A percentile compares a stretch with the other conserved stretches of the same genome.
Conservation (phyloP, 1,284 basidiomycete species). For the Sanghuangporus weigelae region DNA sequence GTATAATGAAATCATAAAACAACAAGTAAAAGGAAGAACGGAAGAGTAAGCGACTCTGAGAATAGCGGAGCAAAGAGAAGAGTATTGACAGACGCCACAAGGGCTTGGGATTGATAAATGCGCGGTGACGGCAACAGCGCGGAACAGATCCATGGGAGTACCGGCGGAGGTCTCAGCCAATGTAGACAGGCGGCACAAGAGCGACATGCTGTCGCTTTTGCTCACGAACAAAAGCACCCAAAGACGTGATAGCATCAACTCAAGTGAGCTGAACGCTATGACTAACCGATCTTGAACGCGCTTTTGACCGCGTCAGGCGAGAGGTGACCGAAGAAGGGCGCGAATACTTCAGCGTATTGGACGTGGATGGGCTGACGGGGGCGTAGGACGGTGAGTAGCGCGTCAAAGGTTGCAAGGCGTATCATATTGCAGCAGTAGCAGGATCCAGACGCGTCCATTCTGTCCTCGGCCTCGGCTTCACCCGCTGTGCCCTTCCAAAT, state of each 20-base stretch:
- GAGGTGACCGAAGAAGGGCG: slow-evolving; percentile 55
- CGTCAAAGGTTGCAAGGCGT: slow-evolving; percentile 66
- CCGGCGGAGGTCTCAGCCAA: not conserved
- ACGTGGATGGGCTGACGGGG: slow-evolving; percentile 60
- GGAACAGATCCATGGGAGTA: not conserved
- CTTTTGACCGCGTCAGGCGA: slow-evolving; percentile 43
- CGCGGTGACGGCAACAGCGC: not conserved
- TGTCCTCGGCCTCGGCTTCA: too few relatives aligned
- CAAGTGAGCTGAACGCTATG: not conserved
- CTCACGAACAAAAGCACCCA: not conserved
- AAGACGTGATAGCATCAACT: not conserved
- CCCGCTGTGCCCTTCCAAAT: not conserved
- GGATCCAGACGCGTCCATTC: too few relatives aligned
- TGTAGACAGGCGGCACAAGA: not conserved
- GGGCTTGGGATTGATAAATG: not conserved
- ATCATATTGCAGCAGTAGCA: too few relatives aligned
- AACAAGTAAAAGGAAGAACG: not conserved
- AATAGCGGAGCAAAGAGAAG: not conserved
- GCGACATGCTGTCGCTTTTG: not conserved
- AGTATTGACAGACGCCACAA: not conserved
- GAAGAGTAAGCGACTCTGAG: not conserved
- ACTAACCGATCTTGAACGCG: slow-evolving; percentile 56
- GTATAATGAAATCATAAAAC: not conserved
- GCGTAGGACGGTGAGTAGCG: slow-evolving; percentile 60
- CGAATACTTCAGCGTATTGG: slow-evolving; percentile 64